Evolutionary conservation across 2,329 filamentous ascomycete species (phyloP).

Genomic region (Polychaeton citri): DNA sequence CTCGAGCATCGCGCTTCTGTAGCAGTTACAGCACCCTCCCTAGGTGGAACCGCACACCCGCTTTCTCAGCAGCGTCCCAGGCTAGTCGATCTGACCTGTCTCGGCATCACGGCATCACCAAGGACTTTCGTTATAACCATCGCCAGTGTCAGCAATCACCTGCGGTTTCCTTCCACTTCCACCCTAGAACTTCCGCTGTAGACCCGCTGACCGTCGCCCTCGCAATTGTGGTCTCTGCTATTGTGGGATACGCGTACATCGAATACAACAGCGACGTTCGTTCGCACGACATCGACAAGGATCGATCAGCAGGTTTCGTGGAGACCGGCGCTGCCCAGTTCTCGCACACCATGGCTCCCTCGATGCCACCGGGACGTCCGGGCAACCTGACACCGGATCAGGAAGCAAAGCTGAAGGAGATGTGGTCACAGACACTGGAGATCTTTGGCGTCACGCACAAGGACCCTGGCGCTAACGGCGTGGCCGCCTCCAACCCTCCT

Average conservation of each 20-base stretch:
- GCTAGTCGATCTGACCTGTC: neutral
- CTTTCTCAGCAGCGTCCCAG: neutral
- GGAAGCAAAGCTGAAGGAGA: conserved; percentile 72
- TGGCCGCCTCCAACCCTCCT: conserved; percentile 15
- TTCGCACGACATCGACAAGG: neutral
- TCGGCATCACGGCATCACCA: neutral
- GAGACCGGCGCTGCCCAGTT: neutral
- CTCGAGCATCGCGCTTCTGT: too few species aligned
- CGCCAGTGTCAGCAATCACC: neutral
- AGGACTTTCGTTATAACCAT: neutral
- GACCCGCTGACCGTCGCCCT: neutral
- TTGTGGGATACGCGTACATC: neutral
- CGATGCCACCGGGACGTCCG: conserved; percentile 54
- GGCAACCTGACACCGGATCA: conserved; percentile 84
- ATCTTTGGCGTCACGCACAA: conserved; percentile 50
- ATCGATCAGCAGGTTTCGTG: neutral
- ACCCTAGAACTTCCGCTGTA: neutral
- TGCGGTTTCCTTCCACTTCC: neutral
- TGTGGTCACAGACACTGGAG: conserved; percentile 67
- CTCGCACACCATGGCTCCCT: conserved; percentile 22
- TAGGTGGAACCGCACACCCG: neutral
- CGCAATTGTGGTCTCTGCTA: neutral
- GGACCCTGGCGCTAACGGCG: conserved; percentile 6
- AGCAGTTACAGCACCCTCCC: too few species aligned
- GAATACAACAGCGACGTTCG: neutral